Evolutionary conservation across 441 rosid genomes (phyloP).

Genomic region (Aleurites moluccanus): DNA sequence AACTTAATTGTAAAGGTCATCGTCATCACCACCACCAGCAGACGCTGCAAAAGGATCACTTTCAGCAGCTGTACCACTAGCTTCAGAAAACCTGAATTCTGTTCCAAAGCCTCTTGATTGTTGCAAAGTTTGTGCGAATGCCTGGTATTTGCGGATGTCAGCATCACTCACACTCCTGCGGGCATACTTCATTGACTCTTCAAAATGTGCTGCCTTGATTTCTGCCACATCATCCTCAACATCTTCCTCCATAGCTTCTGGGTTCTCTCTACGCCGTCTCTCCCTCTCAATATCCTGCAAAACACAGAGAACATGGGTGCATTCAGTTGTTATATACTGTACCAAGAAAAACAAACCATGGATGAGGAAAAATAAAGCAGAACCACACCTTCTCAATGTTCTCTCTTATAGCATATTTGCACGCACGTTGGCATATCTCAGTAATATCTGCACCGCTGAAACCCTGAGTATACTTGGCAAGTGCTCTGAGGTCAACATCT

Average conservation of each 20-base stretch:
- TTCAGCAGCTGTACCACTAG: constrained; percentile 32
- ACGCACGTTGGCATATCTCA: constrained; percentile 72
- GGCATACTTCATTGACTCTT: constrained; percentile 76
- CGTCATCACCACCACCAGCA: constrained; percentile 67
- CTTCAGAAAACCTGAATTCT: constrained; percentile 57
- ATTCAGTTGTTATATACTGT: not conserved
- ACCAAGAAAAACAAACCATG: not conserved
- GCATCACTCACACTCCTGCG: constrained; percentile 78
- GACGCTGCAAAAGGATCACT: constrained; percentile 71
- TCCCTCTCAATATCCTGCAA: constrained; percentile 70
- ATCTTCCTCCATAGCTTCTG: constrained; percentile 81
- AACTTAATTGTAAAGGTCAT: constrained; percentile 72
- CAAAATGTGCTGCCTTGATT: constrained; percentile 70
- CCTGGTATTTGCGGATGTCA: constrained; percentile 73
- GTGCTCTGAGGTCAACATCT: too few species aligned
- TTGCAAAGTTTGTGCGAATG: constrained; percentile 72
- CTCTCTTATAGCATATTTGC: constrained; percentile 76
- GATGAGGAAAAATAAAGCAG: not conserved
- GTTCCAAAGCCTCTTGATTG: constrained; percentile 69
- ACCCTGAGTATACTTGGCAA: too few species aligned
- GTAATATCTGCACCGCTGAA: constrained; percentile 80
- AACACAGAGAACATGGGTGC: not conserved
- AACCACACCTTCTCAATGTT: constrained; percentile 63
- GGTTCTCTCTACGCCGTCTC: constrained; percentile 49
- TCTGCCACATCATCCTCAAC: constrained; percentile 61